Evolutionary conservation across 257 asterid species (phyloP), one percentile per base, ranked within the genome.

Genomic region (Nicotiana attenuata): DNA sequence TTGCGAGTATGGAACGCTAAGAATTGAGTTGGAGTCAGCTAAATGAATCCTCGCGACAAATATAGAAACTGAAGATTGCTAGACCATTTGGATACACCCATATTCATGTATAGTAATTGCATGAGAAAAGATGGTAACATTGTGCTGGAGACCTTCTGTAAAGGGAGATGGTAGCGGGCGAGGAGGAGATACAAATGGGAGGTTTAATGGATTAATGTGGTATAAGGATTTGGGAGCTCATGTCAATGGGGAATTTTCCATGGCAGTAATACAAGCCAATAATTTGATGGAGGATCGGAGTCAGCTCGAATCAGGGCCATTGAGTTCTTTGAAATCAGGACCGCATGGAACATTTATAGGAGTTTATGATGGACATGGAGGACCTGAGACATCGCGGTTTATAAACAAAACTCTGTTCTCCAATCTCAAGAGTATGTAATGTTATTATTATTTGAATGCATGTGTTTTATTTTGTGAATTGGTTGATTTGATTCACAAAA

Each of bases 341-440:
- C 98, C 97, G 9, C 76, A 80, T 77, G 99, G 98, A 26, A 92
- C 98, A 22, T 92, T 96, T 67, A 69, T 96, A 33, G 99, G 99
- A 50, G 94, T 96, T 17, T 94, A 94, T 81, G 99, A 96, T 86
- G 99, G 99, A n/a, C 99, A 96, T 85, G 99, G 99, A 65, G 99
- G 98, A 53, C 97, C 99, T 3, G 98, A 96, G 88, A 85, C 99
- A 11, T 81, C 98, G 26, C 92, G 97, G 33, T 96, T 91, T 76
- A 91, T 94, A 60, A 94, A 92, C 26, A 90, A 88, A 4, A 82
- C 38, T 82, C 79, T 96, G n/a, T 96, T 94, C 89, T 82, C 73
- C 85, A 92, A 92, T 82, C 93, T 96, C 55, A 94, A 94, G 93
- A 91, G 99, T 96, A 92, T 50, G 96, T 84, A 68, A 55, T 64